Base-by-base conservation (phyloP, 1,284 basidiomycete genomes). In the Trametes versicolor region DNA sequence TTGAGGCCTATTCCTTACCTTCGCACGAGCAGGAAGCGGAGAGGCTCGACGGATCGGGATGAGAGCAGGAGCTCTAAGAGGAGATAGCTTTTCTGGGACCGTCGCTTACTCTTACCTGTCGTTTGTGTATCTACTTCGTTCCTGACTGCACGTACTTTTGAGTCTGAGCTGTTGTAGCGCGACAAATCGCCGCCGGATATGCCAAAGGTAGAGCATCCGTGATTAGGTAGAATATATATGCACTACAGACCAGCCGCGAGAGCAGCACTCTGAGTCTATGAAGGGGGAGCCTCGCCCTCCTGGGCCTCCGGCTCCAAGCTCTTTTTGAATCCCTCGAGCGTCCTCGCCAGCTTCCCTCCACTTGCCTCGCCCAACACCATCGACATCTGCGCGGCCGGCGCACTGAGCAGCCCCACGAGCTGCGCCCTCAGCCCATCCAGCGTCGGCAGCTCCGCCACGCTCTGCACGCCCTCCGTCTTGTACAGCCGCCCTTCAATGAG, bases 241-340 rank as follows among this genome's bases (percentile, higher is more conserved):
- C 57, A 36, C 19, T 65, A 70, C 67, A 70, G 60, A 58, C 37
- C 47, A 39, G 39, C 43, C 56, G 41, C 54, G 57, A 53, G 55
- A 48, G 23, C 37, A 17, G 27, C 34, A 48, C 41, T 58, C 60
- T n/a, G n/a, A n/a, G n/a, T n/a, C n/a, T 65, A 71, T 60, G 66
- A 66, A 49, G 65, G 62, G 19, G 65, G 58, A 41, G 58, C 63
- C 23, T 65, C 65, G 45, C 57, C 66, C 15, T 63, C 66, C 70
- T 80, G 74, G 25, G 65, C 77, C 71, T 89, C 88, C 19, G 63
- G 60, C 78, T 93, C 91, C 72, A 94, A 76, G 39, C 88, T 85
- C 78, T 88, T 89, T 80, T 87, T 89, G 71, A 93, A 81, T 0
- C 93, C 93, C 71, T 94, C 91, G 75, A 94, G 75, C 48, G 91